Conservation (phyloP, 306 rosid species). For the Cicer cuneatum region DNA sequence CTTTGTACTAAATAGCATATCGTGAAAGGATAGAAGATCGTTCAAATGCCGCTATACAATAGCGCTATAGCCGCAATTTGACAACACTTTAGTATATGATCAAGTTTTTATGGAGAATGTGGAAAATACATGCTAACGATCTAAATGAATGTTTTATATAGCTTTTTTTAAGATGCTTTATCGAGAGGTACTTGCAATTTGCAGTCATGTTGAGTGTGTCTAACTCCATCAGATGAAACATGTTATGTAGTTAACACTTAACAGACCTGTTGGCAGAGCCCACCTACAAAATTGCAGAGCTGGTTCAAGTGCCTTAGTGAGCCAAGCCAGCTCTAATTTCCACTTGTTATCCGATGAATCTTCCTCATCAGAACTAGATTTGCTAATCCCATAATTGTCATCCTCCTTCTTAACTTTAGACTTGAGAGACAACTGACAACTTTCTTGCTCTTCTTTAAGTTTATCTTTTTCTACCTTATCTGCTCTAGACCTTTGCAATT, state of each 20-base stretch:
- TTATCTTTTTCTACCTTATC: slow-evolving; percentile 57
- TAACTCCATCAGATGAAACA: slow-evolving; percentile 44
- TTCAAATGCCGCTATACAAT: too few relatives aligned
- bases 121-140: slow-evolving; percentile 7
- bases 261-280: slow-evolving; percentile 92
- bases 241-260: slow-evolving; percentile 48
- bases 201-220: slow-evolving; percentile 24
- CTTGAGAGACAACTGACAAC: slow-evolving; percentile 47
- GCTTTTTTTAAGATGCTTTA: slow-evolving; percentile 22
- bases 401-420: slow-evolving; percentile 49
- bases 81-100: background rate
- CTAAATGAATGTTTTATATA: background rate
- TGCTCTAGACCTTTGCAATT: slow-evolving; percentile 56
- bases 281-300: slow-evolving; percentile 87
- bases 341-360: slow-evolving; percentile 61
- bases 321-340: slow-evolving; percentile 87
- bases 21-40: too few relatives aligned
- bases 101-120: slow-evolving; percentile 14
- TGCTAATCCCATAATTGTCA: slow-evolving; percentile 45
- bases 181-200: slow-evolving; percentile 36
- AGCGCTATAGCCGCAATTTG: too few relatives aligned
- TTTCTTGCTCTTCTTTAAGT: slow-evolving; percentile 46
- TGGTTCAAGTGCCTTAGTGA: slow-evolving; percentile 83
- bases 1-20: too few relatives aligned
- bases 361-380: slow-evolving; percentile 60